Base-by-base conservation (phyloP, 495 filamentous ascomycete species). In the Penicillium egyptiacum region DNA sequence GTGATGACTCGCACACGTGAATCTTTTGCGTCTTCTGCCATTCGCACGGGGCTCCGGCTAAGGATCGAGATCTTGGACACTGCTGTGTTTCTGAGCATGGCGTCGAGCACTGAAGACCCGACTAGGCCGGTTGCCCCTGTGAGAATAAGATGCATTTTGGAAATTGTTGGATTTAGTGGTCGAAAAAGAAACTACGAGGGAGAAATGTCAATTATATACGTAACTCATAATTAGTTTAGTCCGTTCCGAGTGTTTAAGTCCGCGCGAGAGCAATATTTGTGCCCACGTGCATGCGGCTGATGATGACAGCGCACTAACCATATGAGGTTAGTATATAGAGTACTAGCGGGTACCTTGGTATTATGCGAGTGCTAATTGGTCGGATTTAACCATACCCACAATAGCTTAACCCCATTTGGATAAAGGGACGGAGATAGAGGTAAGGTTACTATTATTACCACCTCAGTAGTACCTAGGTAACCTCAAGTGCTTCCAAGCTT, bases 81-180 rank as follows among this genome's bases (percentile, higher is more conserved):
- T 2, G 73, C 67, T 22, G 75, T 71, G 30, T 75, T 81, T 46
- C 72, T 76, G 53, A 90, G 76, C 78, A 90, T 87, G 50, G 80
- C 75, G 50, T 86, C 79, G 2, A 90, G 78, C 22, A 83, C 81
- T 23, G 73, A 81, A 5, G 81, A 83, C 69, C 88, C 88, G 17
- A 90, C 83, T 4, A 89, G 78, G 57, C 88, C 88, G 0, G 88
- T 91, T 8, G 87, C 87, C 35, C 88, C 88, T 0, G 88, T 90
- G 40, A 90, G 79, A 51, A 91, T 85, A 55, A 91, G 74, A 76
- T 88, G 87, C 86, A 89, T 88, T 5, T 49, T 62, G 57, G 12
- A 22, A 4, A 26, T 14, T 26, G 11, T 23, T 22, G 12, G 4
- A 17, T 9, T 17, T 39, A n/a, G 22, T 10, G 19, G 8, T 44